These are phyloP conservation scores for Diaporthe sp. DNA, from an alignment of 2,329 filamentous ascomycete genomes.

Conservation along the genomic window DNA sequence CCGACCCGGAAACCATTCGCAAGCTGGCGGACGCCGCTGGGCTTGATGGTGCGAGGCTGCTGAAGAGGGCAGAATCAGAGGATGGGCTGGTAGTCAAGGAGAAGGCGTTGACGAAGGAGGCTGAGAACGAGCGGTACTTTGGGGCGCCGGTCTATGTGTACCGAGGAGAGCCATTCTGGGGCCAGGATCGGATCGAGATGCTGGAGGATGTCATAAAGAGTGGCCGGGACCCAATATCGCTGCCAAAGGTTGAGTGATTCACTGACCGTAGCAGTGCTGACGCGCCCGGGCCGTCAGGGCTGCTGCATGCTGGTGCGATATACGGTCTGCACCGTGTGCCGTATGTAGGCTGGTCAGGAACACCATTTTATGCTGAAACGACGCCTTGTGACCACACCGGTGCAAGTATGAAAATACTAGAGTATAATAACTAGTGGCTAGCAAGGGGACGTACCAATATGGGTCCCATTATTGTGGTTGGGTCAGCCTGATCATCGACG, in stretches of 20 bases:
- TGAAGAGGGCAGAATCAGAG: conserved; percentile 13
- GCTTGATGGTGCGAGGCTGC: not conserved
- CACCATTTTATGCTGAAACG: not conserved
- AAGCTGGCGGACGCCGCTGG: not conserved
- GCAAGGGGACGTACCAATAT: too few species aligned
- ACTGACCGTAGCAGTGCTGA: not conserved
- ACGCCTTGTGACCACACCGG: too few species aligned
- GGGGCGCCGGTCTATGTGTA: conserved; percentile 1
- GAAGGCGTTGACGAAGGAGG: not conserved
- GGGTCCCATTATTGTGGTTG: too few species aligned
- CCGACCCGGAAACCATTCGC: not conserved
- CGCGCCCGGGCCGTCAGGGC: not conserved
- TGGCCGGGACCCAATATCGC: not conserved
- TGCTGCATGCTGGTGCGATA: not conserved
- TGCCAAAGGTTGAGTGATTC: not conserved
- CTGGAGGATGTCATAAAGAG: conserved; percentile 3
- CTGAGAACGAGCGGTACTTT: not conserved
- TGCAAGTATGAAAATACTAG: too few species aligned
- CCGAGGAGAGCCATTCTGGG: conserved; percentile 7
- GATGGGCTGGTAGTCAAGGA: not conserved
- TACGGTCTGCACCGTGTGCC: not conserved
- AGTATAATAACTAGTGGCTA: too few species aligned
- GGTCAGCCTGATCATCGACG: too few species aligned
- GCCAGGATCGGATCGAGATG: conserved; percentile 8
- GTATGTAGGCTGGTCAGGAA: not conserved